phyloP scores from a whole-genome alignment of 2,329 filamentous ascomycete genomes.

The Cladobotryum protrusum region DNA sequence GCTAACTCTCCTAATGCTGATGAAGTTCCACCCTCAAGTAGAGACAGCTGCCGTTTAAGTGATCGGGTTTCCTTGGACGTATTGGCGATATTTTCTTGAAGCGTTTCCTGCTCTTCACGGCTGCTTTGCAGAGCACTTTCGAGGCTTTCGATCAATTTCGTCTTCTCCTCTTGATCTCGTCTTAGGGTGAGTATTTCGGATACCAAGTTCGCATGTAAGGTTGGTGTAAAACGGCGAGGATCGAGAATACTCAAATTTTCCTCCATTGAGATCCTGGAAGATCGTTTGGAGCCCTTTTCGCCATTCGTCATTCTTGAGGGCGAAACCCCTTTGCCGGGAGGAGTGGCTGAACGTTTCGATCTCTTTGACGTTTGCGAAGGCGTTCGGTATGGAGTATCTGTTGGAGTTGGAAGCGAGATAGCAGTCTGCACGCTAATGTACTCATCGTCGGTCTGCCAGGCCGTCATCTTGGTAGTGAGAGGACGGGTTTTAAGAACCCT shows the following conservation, averaged over 20 bases:
- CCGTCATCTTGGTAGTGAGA: slow-evolving; percentile 38
- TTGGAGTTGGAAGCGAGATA: slow-evolving; percentile 61
- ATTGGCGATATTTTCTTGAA: slow-evolving; percentile 56
- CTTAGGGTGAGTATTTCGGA: slow-evolving; percentile 86
- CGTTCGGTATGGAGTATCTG: slow-evolving; percentile 65
- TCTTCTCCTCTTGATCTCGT: slow-evolving; percentile 85
- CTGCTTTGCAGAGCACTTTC: slow-evolving; percentile 67
- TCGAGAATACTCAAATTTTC: slow-evolving; percentile 73
- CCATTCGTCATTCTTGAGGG: slow-evolving; percentile 44
- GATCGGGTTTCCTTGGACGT: slow-evolving; percentile 71
- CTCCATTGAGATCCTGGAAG: slow-evolving; percentile 51
- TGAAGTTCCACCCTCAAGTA: slow-evolving; percentile 81
- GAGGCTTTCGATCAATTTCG: slow-evolving; percentile 76
- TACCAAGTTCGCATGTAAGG: slow-evolving; percentile 86
- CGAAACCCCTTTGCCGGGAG: slow-evolving; percentile 53
- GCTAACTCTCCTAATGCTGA: slow-evolving; percentile 79
- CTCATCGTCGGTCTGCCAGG: slow-evolving; percentile 60
- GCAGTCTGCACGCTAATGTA: slow-evolving; percentile 46
- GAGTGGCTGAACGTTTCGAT: slow-evolving; percentile 59
- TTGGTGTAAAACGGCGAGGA: slow-evolving; percentile 88
- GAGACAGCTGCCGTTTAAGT: slow-evolving; percentile 75
- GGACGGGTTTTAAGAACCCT: not conserved
- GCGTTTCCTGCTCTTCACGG: slow-evolving; percentile 66
- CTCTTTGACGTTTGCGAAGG: slow-evolving; percentile 57
- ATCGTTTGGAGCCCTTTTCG: slow-evolving; percentile 43